Base-by-base conservation (phyloP, 2,329 filamentous ascomycete genomes). In the Trichoderma hamatum region DNA sequence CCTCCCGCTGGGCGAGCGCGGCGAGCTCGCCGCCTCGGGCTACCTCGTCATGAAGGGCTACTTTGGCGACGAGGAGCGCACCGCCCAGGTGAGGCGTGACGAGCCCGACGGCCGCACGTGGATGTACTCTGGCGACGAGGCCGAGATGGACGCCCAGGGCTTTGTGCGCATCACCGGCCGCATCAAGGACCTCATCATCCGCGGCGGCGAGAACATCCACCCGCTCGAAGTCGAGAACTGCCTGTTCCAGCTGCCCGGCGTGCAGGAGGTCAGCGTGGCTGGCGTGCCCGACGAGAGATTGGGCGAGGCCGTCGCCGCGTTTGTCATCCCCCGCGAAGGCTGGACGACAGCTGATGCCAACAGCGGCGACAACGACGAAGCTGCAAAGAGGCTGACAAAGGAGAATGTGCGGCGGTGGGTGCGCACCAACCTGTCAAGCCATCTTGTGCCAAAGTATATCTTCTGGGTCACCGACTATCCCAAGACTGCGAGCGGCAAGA, bases 71-170 rank as follows among this genome's bases (percentile, higher is more conserved):
- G 83, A 86, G 13, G 85, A 78, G 28, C 85, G 84, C 71, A 97
- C 94, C 0, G 82, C 82, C 0, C 90, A 92, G 76, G 93, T 91
- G 5, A 83, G 90, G 24, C 72, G 82, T 5, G 68, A 71, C 3
- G 85, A 86, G 60, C 69, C 88, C 59, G 59, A 63, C 67, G 39
- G 70, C 70, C 21, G 84, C 6, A 86, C 84, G 56, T 98, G 95
- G 95, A 96, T 98, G 91, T 85, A 92, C 80, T 96, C 92, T 0
- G 96, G 96, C 24, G 96, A 99, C 76, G 95, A 98, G 82, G 96
- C 94, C 2, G 82, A 84, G 64, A 96, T 98, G 87, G 93, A 96
- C 71, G 84, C 80, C 5, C 85, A 94, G 32, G 96, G 95, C 2
- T 98, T 94, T 77, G 88, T 97, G 2, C 87, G 88, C 73, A 97